Evolutionary conservation across 2,329 filamentous ascomycete genomes (phyloP), one percentile per base, ranked within the genome.

Genomic region (Trichoderma simmonsii): DNA sequence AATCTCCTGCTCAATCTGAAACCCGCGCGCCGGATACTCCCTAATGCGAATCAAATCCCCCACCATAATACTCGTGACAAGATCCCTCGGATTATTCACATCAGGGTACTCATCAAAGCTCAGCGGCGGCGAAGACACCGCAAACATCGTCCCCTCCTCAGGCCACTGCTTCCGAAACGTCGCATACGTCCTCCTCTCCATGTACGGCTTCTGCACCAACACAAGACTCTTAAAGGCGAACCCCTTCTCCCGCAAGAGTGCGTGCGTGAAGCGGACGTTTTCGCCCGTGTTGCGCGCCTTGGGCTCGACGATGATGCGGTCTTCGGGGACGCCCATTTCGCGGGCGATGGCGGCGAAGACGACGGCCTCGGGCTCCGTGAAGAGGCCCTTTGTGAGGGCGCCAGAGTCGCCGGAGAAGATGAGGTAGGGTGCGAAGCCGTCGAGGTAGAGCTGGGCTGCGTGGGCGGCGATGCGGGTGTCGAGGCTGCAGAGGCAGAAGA

Each of bases 101-200:
- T 85, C 80, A 0, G 83, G 82, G 62, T 85, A 86, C 51, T 82
- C 80, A 5, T 75, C 75, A 76, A 83, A 85, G 3, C 71, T 73
- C 39, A 85, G 71, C 66, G 77, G 77, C 26, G 83, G 83, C 28
- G 82, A 83, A 12, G 84, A 83, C 7, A 86, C 83, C 1, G 76
- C 77, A 43, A 85, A 83, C 5, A 74, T 72, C 1, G 79, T 77
- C 32, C 39, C 70, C 21, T 74, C 70, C 21, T 80, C 81, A 0
- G 83, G 83, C 84, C 84, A 85, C 77, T 85, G 84, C 77, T 81
- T 83, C 72, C 78, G 78, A 72, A 85, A 85, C 0, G 84, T 86
- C 1, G 84, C 84, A 56, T 81, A 85, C 5, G 83, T 84, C 6
- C 84, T 76, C 39, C 84, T 77, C 76, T 85, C 83, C 84, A 85